Base-by-base conservation (phyloP, 768 basidiomycete species). In the Russula lepida region DNA sequence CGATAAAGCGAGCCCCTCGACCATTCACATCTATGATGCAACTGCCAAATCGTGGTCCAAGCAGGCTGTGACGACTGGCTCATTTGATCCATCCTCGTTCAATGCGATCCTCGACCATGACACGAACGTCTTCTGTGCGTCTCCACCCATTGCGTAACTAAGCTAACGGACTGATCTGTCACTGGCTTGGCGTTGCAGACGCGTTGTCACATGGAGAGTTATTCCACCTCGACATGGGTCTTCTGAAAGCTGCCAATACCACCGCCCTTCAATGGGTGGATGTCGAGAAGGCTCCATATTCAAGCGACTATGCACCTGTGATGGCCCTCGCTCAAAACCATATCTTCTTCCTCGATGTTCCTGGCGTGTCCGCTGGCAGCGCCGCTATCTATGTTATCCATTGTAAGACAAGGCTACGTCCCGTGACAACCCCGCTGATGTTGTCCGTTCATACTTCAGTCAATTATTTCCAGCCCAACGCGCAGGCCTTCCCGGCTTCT, bases 301-400 rank as follows among this genome's bases (percentile, higher is more conserved):
- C 78, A 25, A 70, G 66, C 3, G 74, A 73, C 57, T 92, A 92
- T 71, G 71, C 81, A 37, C 86, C 88, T 17, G 84, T 86, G 60
- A 85, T 90, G 81, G 89, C 86, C 0, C 76, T 91, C 39, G 90
- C 91, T 11, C 84, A 90, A 67, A 95, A 95, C 71, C 92, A 95
- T 69, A 77, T 95, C 56, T 83, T 87, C 71, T 93, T 92, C 80
- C 76, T 93, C 25, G 77, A 88, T 62, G 83, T 89, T 2, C 87
- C 89, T 9, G 78, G 76, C 25, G 76, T 80, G 7, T 59, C 81
- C n/a, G 80, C 86, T 21, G 92, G 92, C 12, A 81, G 79, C 43
- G 86, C 84, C 2, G 76, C 84, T 56, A 86, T 94, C 59, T 95
- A 90, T 65, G 90, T 94, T 28, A 89, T 95, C 62, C 92, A 95